A percentile compares a stretch with the other conserved stretches of the same genome.
Conservation (phyloP, 2,329 filamentous ascomycete species). For the Phoma sp. region DNA sequence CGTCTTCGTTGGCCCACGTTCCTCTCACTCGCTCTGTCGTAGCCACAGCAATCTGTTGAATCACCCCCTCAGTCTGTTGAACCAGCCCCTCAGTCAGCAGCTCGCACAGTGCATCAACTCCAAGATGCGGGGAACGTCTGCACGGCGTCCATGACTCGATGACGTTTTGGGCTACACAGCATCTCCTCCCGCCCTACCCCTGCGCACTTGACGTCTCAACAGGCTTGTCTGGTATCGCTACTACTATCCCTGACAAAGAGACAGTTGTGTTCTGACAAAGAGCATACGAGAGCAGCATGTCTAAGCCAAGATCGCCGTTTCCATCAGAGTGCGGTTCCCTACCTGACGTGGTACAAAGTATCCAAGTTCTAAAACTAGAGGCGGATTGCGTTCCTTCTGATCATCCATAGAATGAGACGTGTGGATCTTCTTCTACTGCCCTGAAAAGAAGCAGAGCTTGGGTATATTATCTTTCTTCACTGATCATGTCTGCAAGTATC, state of each 20-base stretch:
- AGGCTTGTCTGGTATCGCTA: background rate
- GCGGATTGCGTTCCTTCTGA: background rate
- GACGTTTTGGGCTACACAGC: slow-evolving; percentile 22
- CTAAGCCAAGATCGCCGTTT: background rate
- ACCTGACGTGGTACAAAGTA: background rate
- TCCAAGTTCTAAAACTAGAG: background rate
- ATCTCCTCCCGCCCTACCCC: slow-evolving; percentile 8
- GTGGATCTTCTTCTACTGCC: background rate
- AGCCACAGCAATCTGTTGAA: background rate
- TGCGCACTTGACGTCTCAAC: slow-evolving; percentile 14
- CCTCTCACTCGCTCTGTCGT: slow-evolving; percentile 2
- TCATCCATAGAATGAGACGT: too few relatives aligned
- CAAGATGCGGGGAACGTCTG: slow-evolving; percentile 19
- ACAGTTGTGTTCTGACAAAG: too few relatives aligned
- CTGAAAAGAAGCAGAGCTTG: background rate
- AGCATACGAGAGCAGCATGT: background rate
- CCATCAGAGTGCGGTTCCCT: background rate
- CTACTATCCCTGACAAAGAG: background rate
- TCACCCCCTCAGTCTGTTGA: slow-evolving; percentile 2
- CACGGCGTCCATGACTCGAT: slow-evolving; percentile 20
- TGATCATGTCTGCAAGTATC: background rate
- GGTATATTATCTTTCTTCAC: background rate
- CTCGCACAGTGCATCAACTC: slow-evolving; percentile 6
- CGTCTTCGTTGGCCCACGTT: slow-evolving; percentile 6
- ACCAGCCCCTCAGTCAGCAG: background rate